phyloP scores from a whole-genome alignment of 495 filamentous ascomycete genomes.

The Aspergillus olivimuriae region DNA sequence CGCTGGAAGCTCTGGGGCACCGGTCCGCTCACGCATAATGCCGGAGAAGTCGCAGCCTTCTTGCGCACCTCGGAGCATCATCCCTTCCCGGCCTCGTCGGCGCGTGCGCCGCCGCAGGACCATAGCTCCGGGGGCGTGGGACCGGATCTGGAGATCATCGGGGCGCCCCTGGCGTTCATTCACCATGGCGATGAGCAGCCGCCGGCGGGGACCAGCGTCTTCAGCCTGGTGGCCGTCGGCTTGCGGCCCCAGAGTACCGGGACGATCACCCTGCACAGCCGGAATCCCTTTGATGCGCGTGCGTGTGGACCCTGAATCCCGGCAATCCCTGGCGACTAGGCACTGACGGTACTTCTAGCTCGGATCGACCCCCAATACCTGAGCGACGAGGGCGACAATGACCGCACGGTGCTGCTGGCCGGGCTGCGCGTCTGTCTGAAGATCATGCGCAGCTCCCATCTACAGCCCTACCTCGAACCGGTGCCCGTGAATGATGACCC shows the following conservation, averaged over 20 bases:
- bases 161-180: constrained; percentile 17
- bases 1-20: constrained; percentile 13
- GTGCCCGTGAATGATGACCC: constrained; percentile 13
- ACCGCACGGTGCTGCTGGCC: constrained; percentile 14
- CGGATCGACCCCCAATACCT: constrained; percentile 20
- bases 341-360: constrained; percentile 3
- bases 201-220: constrained; percentile 9
- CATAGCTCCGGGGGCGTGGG: constrained; percentile 8
- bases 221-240: constrained; percentile 11
- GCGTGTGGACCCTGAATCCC: not conserved
- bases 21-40: constrained; percentile 19
- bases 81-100: not conserved
- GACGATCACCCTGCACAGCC: constrained; percentile 13
- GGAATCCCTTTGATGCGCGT: constrained; percentile 16
- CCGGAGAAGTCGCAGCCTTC: constrained; percentile 17
- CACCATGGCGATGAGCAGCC: constrained; percentile 18
- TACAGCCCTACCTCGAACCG: constrained; percentile 14
- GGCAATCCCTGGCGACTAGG: not conserved
- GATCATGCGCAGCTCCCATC: constrained; percentile 13
- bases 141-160: constrained; percentile 19
- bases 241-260: constrained; percentile 17
- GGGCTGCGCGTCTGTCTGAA: constrained; percentile 14
- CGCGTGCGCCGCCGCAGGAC: not conserved
- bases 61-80: constrained; percentile 11
- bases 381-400: constrained; percentile 14